Conservation (phyloP, 495 filamentous ascomycete genomes). For the Annulohypoxylon bovei region DNA sequence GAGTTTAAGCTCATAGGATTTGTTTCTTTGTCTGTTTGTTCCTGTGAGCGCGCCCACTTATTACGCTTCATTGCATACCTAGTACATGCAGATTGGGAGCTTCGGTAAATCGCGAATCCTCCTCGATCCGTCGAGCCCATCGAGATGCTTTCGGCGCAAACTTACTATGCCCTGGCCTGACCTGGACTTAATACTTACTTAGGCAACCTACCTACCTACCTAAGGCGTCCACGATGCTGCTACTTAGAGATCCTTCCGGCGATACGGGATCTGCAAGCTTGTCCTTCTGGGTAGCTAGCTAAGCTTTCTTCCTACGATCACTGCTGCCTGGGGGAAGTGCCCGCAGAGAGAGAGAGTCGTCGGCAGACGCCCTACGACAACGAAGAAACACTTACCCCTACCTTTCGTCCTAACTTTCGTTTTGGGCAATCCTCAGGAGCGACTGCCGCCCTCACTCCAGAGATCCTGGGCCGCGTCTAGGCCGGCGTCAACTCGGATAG, state of each 20-base stretch:
- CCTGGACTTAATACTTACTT: too few species aligned
- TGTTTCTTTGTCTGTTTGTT: too few species aligned
- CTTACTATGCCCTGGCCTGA: neutral
- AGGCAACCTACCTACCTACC: neutral
- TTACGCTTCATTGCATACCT: slow-evolving; percentile 23
- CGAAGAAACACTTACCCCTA: neutral
- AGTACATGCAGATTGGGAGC: slow-evolving; percentile 27
- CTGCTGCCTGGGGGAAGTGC: neutral
- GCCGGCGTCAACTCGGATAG: neutral
- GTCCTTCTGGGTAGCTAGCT: neutral
- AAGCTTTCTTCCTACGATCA: neutral
- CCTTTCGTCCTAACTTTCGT: neutral
- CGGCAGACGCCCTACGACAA: neutral
- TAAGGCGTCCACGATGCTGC: neutral
- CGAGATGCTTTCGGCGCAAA: neutral
- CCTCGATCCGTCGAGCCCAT: neutral
- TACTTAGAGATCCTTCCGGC: neutral
- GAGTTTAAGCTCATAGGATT: slow-evolving; percentile 14
- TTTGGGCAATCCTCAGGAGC: neutral
- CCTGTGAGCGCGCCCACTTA: slow-evolving; percentile 9
- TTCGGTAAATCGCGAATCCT: slow-evolving; percentile 39
- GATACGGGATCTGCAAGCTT: neutral
- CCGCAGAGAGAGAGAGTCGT: neutral
- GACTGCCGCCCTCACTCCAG: neutral
- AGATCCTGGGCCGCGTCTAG: neutral